Percentiles rank a stretch among this genome's conserved stretches.
phyloP scores from a whole-genome alignment of 345 rosid genomes.

The Leavenworthia alabamica region DNA sequence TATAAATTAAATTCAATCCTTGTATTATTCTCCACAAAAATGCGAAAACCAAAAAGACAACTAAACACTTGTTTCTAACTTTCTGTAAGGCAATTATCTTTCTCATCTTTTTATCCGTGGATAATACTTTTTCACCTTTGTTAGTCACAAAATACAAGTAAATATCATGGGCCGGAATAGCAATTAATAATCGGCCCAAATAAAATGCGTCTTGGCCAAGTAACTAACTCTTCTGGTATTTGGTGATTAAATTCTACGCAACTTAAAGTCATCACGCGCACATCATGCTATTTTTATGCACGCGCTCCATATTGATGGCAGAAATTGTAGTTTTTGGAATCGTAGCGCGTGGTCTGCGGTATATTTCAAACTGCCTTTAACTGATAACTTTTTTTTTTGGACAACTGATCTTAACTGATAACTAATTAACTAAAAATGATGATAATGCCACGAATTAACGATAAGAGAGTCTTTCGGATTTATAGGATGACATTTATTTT shows the following conservation, averaged over 20 bases:
- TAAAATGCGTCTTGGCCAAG: background rate
- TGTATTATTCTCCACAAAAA: constrained; percentile 10
- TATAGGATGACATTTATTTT: background rate
- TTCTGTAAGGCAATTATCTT: background rate
- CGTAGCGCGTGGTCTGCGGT: constrained; percentile 2
- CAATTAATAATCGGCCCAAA: constrained; percentile 15
- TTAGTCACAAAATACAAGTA: background rate
- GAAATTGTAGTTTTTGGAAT: background rate
- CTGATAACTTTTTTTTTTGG: too few species aligned
- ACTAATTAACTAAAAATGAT: constrained; percentile 2
- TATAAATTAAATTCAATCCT: background rate
- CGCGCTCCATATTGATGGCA: background rate
- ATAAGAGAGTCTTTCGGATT: background rate
- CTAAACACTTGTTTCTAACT: constrained; percentile 18
- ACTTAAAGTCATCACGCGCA: background rate
- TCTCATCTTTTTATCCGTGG: background rate
- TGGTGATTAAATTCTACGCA: background rate
- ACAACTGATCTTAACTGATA: constrained; percentile 1
- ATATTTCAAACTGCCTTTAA: background rate
- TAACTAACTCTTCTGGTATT: background rate
- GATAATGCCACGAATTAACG: background rate
- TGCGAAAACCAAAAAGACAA: background rate
- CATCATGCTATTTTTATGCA: background rate
- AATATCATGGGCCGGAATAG: background rate
- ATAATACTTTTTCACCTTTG: background rate